A percentile compares a stretch with the other conserved stretches of the same genome.
Conservation (phyloP, 2,329 filamentous ascomycete genomes). For the Nectriaceae sp. region DNA sequence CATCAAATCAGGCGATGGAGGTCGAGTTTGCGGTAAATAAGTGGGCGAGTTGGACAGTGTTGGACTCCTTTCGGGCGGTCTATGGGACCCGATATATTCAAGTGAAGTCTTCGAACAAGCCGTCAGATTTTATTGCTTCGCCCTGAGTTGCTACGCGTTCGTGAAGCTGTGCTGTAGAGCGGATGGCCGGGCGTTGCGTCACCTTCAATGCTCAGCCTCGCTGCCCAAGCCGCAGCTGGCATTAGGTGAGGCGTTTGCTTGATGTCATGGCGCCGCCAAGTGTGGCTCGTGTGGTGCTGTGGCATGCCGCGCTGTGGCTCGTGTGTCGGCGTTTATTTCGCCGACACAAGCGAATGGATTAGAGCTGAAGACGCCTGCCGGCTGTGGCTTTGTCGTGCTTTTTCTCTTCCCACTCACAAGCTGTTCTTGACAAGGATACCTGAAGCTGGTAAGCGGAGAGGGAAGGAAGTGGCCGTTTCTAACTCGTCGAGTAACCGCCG, state of each 20-base stretch:
- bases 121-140: constrained; percentile 9
- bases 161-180: constrained; percentile 5
- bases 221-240: not conserved
- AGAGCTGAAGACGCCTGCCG: no score
- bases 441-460: not conserved
- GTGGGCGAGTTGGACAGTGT: not conserved
- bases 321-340: not conserved
- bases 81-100: not conserved
- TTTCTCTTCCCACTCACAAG: no score
- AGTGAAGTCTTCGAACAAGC: not conserved
- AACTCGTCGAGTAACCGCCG: not conserved
- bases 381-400: no score
- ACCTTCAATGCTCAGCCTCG: constrained; percentile 22
- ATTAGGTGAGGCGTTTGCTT: constrained; percentile 7
- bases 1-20: constrained; percentile 5
- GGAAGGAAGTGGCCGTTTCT: not conserved
- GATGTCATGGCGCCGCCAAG: constrained; percentile 10
- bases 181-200: constrained; percentile 13
- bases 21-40: not conserved
- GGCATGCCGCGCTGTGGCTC: not conserved
- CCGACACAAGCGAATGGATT: no score
- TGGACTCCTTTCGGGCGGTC: not conserved
- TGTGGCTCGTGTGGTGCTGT: not conserved
- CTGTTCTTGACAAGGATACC: not conserved
- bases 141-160: constrained; percentile 10